These are phyloP conservation scores for Solanum hybrid DNA, from an alignment of 305 asterid species.

Conservation along the genomic window DNA sequence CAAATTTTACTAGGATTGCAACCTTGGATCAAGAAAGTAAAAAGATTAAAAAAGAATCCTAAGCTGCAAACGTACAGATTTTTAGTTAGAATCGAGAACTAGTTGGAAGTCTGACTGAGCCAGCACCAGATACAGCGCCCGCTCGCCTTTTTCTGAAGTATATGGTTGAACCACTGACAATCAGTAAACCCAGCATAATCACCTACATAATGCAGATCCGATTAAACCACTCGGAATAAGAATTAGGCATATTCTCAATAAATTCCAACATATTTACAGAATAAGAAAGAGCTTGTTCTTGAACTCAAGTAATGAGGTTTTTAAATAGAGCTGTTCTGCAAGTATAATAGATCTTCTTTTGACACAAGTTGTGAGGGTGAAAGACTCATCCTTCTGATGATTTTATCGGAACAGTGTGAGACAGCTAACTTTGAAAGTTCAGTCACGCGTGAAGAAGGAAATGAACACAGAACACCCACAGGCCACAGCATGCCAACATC, in stretches of 20 bases:
- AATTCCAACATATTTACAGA: too few relatives aligned
- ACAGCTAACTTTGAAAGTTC: not conserved
- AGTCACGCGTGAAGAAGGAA: not conserved
- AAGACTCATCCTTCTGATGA: too few relatives aligned
- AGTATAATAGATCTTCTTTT: too few relatives aligned
- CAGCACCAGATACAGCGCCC: slow-evolving; percentile 15
- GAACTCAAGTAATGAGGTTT: too few relatives aligned
- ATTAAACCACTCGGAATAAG: too few relatives aligned
- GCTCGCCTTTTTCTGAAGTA: slow-evolving; percentile 54
- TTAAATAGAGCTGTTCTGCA: too few relatives aligned
- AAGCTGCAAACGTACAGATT: not conserved
- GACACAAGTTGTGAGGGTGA: too few relatives aligned
- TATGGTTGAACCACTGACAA: slow-evolving; percentile 72
- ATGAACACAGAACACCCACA: not conserved
- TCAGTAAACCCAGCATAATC: slow-evolving; percentile 53
- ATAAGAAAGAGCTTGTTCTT: too few relatives aligned
- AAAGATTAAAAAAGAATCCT: not conserved
- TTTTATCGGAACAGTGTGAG: too few relatives aligned
- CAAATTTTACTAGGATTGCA: not conserved
- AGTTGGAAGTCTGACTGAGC: slow-evolving; percentile 52
- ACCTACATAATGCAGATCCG: slow-evolving; percentile 27
- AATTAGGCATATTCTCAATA: too few relatives aligned
- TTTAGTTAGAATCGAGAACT: slow-evolving; percentile 50
- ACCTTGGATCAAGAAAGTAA: not conserved
- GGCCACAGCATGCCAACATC: not conserved